Conservation (phyloP, 2,329 filamentous ascomycete species). For the Penicillium janthinellum region DNA sequence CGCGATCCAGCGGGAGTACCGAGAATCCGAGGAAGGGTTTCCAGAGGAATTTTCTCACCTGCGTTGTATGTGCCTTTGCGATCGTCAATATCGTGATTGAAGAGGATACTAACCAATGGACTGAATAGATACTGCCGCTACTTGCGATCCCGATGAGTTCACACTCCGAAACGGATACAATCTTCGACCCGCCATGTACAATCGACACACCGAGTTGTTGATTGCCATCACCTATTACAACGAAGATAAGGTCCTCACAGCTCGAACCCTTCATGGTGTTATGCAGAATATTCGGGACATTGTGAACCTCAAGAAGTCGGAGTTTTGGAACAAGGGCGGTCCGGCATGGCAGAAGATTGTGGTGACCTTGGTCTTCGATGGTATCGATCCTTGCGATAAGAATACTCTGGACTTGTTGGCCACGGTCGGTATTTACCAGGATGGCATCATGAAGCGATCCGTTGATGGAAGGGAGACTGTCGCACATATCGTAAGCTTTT, state of each 20-base stretch:
- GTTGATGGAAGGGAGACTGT: conserved; percentile 94
- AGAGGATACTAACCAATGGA: not conserved
- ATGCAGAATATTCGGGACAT: conserved; percentile 99
- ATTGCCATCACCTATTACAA: conserved; percentile 99
- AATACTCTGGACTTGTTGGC: conserved; percentile 88
- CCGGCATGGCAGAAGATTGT: conserved; percentile 99
- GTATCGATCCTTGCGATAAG: conserved; percentile 96
- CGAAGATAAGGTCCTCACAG: conserved; percentile 91
- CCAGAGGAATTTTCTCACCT: conserved; percentile 93
- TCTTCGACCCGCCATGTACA: conserved; percentile 96
- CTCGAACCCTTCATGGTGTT: conserved; percentile 90
- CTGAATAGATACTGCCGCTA: conserved; percentile 77
- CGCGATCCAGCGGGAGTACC: conserved; percentile 88
- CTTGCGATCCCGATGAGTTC: conserved; percentile 97
- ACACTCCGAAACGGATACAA: conserved; percentile 99
- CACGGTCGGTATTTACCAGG: conserved; percentile 94
- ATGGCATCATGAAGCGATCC: conserved; percentile 96
- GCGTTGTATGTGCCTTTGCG: conserved; percentile 62
- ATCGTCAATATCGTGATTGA: not conserved
- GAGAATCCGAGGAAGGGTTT: conserved; percentile 81
- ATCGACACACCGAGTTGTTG: conserved; percentile 92
- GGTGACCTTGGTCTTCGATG: conserved; percentile 91
- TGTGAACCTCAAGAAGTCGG: conserved; percentile 95
- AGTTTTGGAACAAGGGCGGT: conserved; percentile 98
- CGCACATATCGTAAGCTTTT: conserved; percentile 69